A percentile compares a stretch with the other conserved stretches of the same genome.
These are phyloP conservation scores for Myriosclerotinia duriaeana DNA, from an alignment of 2,329 filamentous ascomycete species.

Conservation along the genomic window DNA sequence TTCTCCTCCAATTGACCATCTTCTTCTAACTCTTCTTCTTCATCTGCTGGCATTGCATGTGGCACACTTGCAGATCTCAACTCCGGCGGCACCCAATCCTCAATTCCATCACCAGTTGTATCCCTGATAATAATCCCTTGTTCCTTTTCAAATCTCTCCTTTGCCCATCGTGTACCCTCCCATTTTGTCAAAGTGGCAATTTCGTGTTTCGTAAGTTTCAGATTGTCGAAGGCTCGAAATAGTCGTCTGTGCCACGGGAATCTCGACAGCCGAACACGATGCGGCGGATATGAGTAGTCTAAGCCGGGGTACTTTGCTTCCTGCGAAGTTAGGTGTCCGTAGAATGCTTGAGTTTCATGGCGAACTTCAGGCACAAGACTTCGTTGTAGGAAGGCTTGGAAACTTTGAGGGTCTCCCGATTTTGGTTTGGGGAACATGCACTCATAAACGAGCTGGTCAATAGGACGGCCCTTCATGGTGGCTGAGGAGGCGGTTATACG, in stretches of 20 bases:
- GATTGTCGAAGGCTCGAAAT: slow-evolving; percentile 71
- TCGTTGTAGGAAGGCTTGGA: slow-evolving; percentile 67
- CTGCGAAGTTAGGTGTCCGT: slow-evolving; percentile 74
- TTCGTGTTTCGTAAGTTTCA: slow-evolving; percentile 67
- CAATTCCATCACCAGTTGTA: slow-evolving; percentile 68
- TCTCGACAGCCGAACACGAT: slow-evolving; percentile 74
- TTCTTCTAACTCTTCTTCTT: slow-evolving; percentile 43
- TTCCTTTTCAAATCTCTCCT: slow-evolving; percentile 75
- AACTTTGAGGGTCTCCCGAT: slow-evolving; percentile 67
- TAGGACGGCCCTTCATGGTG: slow-evolving; percentile 64
- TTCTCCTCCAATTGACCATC: slow-evolving; percentile 38
- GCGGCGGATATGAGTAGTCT: slow-evolving; percentile 71
- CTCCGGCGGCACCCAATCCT: slow-evolving; percentile 57
- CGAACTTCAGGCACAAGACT: slow-evolving; percentile 72
- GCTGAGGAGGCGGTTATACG: slow-evolving; percentile 19
- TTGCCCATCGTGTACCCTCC: slow-evolving; percentile 82
- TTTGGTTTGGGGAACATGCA: slow-evolving; percentile 69
- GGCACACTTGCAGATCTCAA: slow-evolving; percentile 29
- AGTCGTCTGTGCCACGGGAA: slow-evolving; percentile 75
- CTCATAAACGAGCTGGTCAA: slow-evolving; percentile 73
- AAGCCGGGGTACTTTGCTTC: slow-evolving; percentile 81
- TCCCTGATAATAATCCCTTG: slow-evolving; percentile 69
- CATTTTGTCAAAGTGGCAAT: slow-evolving; percentile 73
- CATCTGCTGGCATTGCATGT: slow-evolving; percentile 30
- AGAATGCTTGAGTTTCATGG: slow-evolving; percentile 70